Evolutionary conservation across 306 rosid species (phyloP).

Genomic region (Cicer bijugum): DNA sequence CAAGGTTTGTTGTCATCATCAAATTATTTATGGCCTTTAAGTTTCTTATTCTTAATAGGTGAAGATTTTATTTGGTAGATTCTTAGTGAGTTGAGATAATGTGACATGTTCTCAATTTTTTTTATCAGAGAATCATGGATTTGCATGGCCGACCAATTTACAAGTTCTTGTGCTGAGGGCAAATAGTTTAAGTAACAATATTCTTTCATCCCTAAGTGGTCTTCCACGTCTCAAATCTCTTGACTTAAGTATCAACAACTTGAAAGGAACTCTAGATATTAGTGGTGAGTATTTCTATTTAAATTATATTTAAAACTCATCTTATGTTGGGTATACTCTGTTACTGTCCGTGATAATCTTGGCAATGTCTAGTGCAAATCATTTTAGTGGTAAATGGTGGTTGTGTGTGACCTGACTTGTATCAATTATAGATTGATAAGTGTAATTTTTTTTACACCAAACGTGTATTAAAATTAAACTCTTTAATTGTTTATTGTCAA

Average conservation of each 20-base stretch:
- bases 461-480: no score
- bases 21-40: no score
- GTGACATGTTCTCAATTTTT: neutral
- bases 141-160: neutral
- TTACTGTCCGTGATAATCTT: neutral
- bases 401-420: no score
- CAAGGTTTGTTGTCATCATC: neutral
- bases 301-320: neutral
- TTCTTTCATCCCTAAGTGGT: neutral
- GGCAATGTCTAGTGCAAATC: no score
- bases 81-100: no score
- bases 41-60: no score
- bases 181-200: neutral
- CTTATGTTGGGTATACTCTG: neutral
- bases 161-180: neutral
- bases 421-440: no score
- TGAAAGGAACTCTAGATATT: neutral
- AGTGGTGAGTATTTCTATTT: neutral
- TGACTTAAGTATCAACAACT: neutral
- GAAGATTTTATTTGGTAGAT: no score
- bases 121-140: neutral
- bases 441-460: no score
- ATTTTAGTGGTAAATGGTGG: no score
- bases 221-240: conserved; percentile 12
- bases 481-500: no score